phyloP scores from a whole-genome alignment of 2,329 filamentous ascomycete species.

The Cladosporium sphaerospermum region DNA sequence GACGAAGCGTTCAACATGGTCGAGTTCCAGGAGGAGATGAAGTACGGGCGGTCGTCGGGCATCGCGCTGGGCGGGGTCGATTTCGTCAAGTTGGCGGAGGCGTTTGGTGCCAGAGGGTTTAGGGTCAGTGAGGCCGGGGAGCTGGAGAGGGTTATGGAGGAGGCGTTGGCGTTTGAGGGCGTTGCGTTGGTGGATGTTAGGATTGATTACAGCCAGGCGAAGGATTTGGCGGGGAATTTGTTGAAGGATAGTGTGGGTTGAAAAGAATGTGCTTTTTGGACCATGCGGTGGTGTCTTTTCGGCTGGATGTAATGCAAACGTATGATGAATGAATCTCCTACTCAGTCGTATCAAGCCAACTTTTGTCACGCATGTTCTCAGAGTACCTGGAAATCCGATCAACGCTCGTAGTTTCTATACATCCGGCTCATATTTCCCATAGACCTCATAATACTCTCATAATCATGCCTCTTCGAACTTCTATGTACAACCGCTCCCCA shows the following conservation, averaged over 20 bases:
- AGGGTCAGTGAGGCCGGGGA: slow-evolving; percentile 35
- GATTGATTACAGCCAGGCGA: slow-evolving; percentile 42
- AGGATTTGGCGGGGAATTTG: slow-evolving; percentile 37
- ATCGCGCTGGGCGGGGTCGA: slow-evolving; percentile 43
- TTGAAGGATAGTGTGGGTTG: slow-evolving; percentile 31
- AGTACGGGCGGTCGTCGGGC: slow-evolving; percentile 42
- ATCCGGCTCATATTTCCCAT: too few species aligned
- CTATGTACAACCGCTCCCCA: too few species aligned
- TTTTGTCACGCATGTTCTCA: too few species aligned
- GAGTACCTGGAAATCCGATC: too few species aligned
- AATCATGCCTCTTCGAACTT: too few species aligned
- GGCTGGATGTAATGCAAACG: too few species aligned
- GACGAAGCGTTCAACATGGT: slow-evolving; percentile 48
- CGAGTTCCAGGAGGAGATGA: slow-evolving; percentile 47
- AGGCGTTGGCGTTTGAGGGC: slow-evolving; percentile 39
- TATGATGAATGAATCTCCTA: too few species aligned
- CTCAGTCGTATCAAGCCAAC: too few species aligned
- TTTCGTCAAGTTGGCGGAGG: slow-evolving; percentile 43
- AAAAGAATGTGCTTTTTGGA: neutral
- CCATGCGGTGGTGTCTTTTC: too few species aligned
- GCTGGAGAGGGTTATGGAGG: slow-evolving; percentile 39
- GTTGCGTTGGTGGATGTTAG: slow-evolving; percentile 42
- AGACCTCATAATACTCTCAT: too few species aligned
- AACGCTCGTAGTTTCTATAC: too few species aligned
- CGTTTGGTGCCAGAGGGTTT: slow-evolving; percentile 43